phyloP scores from a whole-genome alignment of 2,329 filamentous ascomycete species.

The Penicillium sp. region DNA sequence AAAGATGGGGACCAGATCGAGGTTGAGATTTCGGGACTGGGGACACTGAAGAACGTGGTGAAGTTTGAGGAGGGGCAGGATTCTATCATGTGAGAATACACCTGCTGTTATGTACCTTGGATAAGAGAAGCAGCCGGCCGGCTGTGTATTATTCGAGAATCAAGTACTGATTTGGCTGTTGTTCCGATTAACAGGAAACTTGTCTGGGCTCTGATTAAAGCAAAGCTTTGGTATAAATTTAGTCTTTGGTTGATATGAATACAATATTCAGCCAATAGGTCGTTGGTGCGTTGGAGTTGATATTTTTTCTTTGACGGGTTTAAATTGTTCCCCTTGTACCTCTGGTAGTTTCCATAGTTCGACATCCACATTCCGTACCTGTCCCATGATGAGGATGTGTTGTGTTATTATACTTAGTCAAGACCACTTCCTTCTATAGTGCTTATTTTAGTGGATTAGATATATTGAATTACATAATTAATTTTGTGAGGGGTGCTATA shows the following conservation, averaged over 20 bases:
- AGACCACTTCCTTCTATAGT: too few species aligned
- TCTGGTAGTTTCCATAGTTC: too few species aligned
- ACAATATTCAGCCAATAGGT: too few species aligned
- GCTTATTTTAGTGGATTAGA: too few species aligned
- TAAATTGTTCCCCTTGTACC: too few species aligned
- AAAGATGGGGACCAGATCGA: conserved; percentile 35
- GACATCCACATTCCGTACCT: too few species aligned
- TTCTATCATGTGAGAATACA: conserved; percentile 5
- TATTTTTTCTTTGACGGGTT: too few species aligned
- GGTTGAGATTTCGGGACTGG: conserved; percentile 21
- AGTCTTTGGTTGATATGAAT: conserved; percentile 6
- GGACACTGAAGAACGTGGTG: conserved; percentile 14
- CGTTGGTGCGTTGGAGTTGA: too few species aligned
- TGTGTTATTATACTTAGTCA: too few species aligned
- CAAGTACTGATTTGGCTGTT: not conserved
- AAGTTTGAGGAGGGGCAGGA: conserved; percentile 9
- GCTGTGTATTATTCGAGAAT: not conserved
- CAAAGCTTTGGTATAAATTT: conserved; percentile 9
- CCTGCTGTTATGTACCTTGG: not conserved
- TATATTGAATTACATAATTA: too few species aligned
- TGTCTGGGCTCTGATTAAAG: conserved; percentile 4
- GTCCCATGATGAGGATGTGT: too few species aligned
- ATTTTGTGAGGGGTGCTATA: too few species aligned
- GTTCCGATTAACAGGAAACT: not conserved
- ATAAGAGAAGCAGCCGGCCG: not conserved